Conservation (phyloP, 768 basidiomycete species). For the Phaeolepiota aurea region DNA sequence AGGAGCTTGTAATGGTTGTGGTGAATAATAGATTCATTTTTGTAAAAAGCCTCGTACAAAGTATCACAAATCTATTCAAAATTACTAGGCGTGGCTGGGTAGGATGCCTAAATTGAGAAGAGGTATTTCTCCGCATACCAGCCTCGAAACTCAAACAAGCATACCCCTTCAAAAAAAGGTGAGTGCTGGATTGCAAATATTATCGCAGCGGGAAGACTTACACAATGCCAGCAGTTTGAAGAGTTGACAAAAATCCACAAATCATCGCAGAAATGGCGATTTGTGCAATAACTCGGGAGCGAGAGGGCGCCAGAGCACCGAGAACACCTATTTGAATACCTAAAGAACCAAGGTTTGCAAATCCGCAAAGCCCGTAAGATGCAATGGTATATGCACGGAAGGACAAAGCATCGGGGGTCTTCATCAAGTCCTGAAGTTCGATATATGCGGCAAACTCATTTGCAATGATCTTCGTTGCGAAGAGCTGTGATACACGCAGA, state of each 20-base stretch:
- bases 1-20: not conserved
- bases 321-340: constrained; percentile 70
- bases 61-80: not conserved
- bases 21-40: too few species aligned
- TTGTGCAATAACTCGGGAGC: constrained; percentile 61
- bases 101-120: not conserved
- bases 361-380: constrained; percentile 85
- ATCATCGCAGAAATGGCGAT: constrained; percentile 47
- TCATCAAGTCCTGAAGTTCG: constrained; percentile 43
- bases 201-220: too few species aligned
- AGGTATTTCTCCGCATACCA: not conserved
- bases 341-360: constrained; percentile 79
- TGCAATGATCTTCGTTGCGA: constrained; percentile 82
- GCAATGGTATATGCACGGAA: constrained; percentile 75
- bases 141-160: not conserved
- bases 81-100: too few species aligned
- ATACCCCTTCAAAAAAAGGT: not conserved
- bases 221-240: constrained; percentile 29
- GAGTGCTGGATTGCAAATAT: not conserved
- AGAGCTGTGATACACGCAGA: constrained; percentile 67
- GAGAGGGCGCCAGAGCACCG: constrained; percentile 38
- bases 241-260: constrained; percentile 23
- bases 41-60: too few species aligned
- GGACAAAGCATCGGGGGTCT: constrained; percentile 42
- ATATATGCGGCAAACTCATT: constrained; percentile 82